Evolutionary conservation across 345 rosid species (phyloP).

Genomic region (thale cress (Arabidopsis thaliana)): DNA sequence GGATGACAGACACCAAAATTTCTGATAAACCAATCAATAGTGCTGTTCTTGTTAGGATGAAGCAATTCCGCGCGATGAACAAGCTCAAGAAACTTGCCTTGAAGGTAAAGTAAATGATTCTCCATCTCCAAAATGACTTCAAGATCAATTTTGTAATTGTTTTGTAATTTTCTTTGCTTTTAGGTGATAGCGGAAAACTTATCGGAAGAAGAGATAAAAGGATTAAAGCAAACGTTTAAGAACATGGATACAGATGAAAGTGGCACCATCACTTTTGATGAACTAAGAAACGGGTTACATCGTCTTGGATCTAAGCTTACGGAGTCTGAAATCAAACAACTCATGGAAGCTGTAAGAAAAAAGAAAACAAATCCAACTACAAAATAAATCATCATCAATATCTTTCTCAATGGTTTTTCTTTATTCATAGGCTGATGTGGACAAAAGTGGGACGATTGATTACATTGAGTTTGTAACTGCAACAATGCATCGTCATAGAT

Average conservation of each 20-base stretch:
- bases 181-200: slow-evolving; percentile 88
- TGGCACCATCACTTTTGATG: slow-evolving; percentile 84
- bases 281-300: slow-evolving; percentile 70
- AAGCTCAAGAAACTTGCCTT: slow-evolving; percentile 90
- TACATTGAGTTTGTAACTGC: slow-evolving; percentile 88
- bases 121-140: neutral
- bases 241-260: slow-evolving; percentile 91
- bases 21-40: slow-evolving; percentile 80
- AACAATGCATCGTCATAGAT: slow-evolving; percentile 81
- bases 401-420: slow-evolving; percentile 12
- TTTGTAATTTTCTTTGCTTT: neutral
- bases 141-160: slow-evolving; percentile 2
- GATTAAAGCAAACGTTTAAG: slow-evolving; percentile 77
- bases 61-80: slow-evolving; percentile 89
- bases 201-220: slow-evolving; percentile 85
- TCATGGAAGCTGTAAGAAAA: slow-evolving; percentile 92
- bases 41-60: slow-evolving; percentile 84
- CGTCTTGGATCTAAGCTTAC: slow-evolving; percentile 81
- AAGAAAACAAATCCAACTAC: neutral
- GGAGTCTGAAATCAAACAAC: slow-evolving; percentile 77
- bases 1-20: slow-evolving; percentile 65
- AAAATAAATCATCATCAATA: neutral
- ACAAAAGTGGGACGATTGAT: slow-evolving; percentile 81
- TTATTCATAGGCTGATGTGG: slow-evolving; percentile 81
- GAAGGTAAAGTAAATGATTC: slow-evolving; percentile 54